Evolutionary conservation across 306 rosid species (phyloP), one percentile per base, ranked within the genome.

Genomic region (Neltuma alba): DNA sequence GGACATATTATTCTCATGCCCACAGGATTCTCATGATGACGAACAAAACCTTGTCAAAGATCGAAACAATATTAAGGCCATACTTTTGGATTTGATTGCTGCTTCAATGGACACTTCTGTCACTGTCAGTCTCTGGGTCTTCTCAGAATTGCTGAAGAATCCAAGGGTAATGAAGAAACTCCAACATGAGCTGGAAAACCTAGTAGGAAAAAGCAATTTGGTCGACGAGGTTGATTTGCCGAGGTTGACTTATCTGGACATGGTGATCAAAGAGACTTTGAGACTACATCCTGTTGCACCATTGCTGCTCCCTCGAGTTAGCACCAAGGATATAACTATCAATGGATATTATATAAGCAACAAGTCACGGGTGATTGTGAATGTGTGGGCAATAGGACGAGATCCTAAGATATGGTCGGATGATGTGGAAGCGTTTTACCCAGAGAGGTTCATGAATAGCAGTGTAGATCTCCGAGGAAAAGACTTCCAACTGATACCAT

Each of bases 51-150:
- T 7, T 21, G 69, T 72, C 13, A 45, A 79, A 13, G 76, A 79
- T 44, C 84, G 75, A 40, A 75, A 80, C 9, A 76, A 81, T 55
- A 81, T 81, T 62, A 89, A 89, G 64, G 91, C 86, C 47, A 52
- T 87, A 30, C 1, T 83, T 36, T 0, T 81, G 0, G 85, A 83
- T 58, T 77, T 90, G 89, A 34, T 90, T 9, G 2, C 14, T 0
- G 87, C 21, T 9, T 72, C 84, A 63, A 16, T 63, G 21, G 79
- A 85, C 66, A 70, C 88, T 64, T 65, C 63, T 1, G 2, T 83
- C 66, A 12, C 86, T 15, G 11, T 69, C 1, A 27, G 78, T 6
- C 74, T 74, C 3, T 90, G 64, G 64, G 64, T 27, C 12, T 12
- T 58, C 34, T 58, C 64, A 25, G 64, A 58, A 28, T 18, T 58